Base-by-base conservation (phyloP, 148 eudicot species). In the Rhododendron kiyosumense region DNA sequence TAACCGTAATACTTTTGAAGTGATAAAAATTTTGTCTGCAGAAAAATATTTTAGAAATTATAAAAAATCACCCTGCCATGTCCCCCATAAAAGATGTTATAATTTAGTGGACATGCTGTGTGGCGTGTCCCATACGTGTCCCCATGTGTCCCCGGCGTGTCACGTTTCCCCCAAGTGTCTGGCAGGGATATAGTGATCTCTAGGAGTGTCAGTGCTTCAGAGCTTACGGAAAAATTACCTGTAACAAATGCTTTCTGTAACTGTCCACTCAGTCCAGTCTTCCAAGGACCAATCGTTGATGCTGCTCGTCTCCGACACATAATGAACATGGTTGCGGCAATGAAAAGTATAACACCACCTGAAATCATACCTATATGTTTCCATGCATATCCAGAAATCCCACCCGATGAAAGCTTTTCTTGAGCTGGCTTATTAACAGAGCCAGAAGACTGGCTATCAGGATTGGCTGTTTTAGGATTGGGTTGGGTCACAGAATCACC, bases 241-340 rank as follows among this genome's bases (percentile, higher is more conserved):
- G 98, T 95, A 20, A 95, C 87, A 89, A 97, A 95, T 75, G 98
- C 99, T 88, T 94, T 97, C 89, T 95, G 99, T 86, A 97, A 87
- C 88, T 97, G 99, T 81, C 99, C 99, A 88, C 99, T 97, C 43
- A 97, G 87, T 87, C 98, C 99, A 52, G 95, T 93, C 91, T 91
- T 97, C 90, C 96, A 97, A 84, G 99, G 99, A 38, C 96, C 90
- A 30, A 97, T 93, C 24, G 88, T 90, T 83, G 78, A 92, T 75
- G 90, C 96, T 46, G 93, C 89, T 81, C 89, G 92, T 81, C 88
- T 91, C 90, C 92, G 91, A 85, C 90, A 91, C 41, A 91, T 77
- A 82, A 90, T 81, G 84, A 88, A 86, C 54, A 92, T 11, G 18
- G 84, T 86, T 46, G 38, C 81, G 77, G 85, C 87, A 86, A 92